Evolutionary conservation across 306 rosid species (phyloP), one percentile per base, ranked within the genome.

Genomic region (Vigna unguiculata): DNA sequence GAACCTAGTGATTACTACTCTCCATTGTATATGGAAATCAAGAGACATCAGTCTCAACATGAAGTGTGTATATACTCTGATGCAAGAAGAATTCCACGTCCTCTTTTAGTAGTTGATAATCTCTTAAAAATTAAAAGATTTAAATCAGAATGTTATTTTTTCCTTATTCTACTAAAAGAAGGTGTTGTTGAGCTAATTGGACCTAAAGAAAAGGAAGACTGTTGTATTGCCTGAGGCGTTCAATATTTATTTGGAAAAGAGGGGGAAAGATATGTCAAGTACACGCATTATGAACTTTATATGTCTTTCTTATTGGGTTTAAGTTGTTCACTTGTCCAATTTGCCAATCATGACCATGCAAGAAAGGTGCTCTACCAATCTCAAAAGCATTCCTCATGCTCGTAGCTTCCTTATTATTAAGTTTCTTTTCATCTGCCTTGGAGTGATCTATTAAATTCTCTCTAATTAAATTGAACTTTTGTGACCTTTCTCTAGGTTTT

Each of bases 291-390:
- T 72, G 99, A 95, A 70, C 97, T 95, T 43, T 97, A 95, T 78
- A 80, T 83, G 96, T 92, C 99, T 7, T 92, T 89, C 74, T 78
- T 95, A 62, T 78, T 95, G 77, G 96, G 99, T 69, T 71, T 95
- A 57, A 89, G 99, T 78, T 89, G 97, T 65, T 87, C 93, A 40
- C 85, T 95, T 69, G 78, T 92, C 68, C 97, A 97, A 10, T 95
- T 87, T 87, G 96, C 97, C 1, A 95, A 95, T 82, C 99, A 95
- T 78, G 97, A 95, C 71, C 99, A 95, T 81, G 97, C 99, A 14
- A 83, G 96, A 81, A 92, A 97, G 82, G 97, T 88, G 17, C 89
- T 95, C 2, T 95, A 87, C 76, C 99, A 95, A 63, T 85, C 97
- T 4, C 99, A 95, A 82, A 95, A 95, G 85, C 99, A 95, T 85